phyloP scores from a whole-genome alignment of 2,329 filamentous ascomycete genomes.

The Sporothrix brunneoviolacea region DNA sequence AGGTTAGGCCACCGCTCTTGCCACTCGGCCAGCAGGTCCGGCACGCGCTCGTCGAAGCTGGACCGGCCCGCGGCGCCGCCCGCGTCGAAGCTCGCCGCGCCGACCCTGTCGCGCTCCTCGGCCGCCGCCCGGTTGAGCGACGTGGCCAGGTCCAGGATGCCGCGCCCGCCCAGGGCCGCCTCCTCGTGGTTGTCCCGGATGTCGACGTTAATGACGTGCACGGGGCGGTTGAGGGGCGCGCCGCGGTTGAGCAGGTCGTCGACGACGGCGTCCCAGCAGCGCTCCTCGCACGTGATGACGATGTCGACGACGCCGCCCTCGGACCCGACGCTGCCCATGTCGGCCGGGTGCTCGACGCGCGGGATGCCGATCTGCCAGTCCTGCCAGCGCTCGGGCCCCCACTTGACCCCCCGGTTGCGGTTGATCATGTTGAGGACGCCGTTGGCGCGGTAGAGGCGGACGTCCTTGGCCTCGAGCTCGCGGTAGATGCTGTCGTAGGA shows the following conservation, averaged over 20 bases:
- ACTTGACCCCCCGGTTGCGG: conserved; percentile 86
- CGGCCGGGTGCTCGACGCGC: conserved; percentile 64
- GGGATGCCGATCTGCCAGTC: conserved; percentile 90
- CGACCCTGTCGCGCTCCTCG: conserved; percentile 65
- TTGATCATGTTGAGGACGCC: conserved; percentile 94
- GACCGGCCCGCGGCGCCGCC: conserved; percentile 60
- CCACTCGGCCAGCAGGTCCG: conserved; percentile 86
- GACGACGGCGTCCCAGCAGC: conserved; percentile 96
- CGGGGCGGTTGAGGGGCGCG: conserved; percentile 78
- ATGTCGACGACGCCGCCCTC: conserved; percentile 89
- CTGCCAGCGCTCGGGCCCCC: conserved; percentile 94
- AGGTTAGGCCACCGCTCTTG: conserved; percentile 91
- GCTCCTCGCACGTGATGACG: conserved; percentile 94
- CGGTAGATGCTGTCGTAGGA: conserved; percentile 94
- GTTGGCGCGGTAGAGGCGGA: conserved; percentile 81
- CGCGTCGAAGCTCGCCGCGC: conserved; percentile 60
- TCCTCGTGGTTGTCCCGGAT: conserved; percentile 99
- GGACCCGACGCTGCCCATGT: conserved; percentile 72
- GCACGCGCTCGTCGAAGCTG: conserved; percentile 87
- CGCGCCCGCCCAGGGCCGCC: conserved; percentile 80
- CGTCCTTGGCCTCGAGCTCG: conserved; percentile 80
- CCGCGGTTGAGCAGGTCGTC: conserved; percentile 87
- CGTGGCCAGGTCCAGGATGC: conserved; percentile 86
- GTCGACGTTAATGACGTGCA: conserved; percentile 97
- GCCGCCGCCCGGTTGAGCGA: conserved; percentile 72